These are phyloP conservation scores for Ustanciosporium gigantosporum DNA, from an alignment of 1,284 basidiomycete genomes.

Conservation along the genomic window DNA sequence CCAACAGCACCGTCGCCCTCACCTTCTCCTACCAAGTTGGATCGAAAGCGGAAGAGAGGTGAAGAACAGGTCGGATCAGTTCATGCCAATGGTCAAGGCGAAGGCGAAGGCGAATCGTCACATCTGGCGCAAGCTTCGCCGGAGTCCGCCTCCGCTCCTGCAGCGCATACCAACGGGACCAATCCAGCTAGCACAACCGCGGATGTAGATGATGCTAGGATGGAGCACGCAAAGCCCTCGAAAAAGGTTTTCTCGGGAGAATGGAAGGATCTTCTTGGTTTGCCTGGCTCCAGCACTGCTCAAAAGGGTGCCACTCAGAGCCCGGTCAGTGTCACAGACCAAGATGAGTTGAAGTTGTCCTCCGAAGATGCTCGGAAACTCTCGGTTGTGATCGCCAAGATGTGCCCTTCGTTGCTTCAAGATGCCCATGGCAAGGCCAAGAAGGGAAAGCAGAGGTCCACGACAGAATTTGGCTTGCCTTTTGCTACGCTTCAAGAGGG, in stretches of 20 bases:
- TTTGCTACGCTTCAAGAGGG: constrained; percentile 2
- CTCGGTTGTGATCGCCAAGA: neutral
- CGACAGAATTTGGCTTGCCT: neutral
- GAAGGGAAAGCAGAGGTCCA: constrained; percentile 8
- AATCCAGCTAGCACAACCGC: neutral
- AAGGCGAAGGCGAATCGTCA: no score
- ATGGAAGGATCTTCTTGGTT: constrained; percentile 18
- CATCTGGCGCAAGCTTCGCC: no score
- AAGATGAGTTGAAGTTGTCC: neutral
- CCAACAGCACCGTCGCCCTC: constrained; percentile 16
- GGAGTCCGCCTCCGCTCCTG: neutral
- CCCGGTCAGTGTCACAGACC: no score
- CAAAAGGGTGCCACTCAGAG: neutral
- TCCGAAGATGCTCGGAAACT: neutral
- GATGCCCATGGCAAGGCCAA: constrained; percentile 2
- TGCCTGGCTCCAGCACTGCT: constrained; percentile 7
- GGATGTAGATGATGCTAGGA: neutral
- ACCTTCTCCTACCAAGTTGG: constrained; percentile 18
- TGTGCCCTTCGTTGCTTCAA: neutral
- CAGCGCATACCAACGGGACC: neutral
- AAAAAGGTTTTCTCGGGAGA: constrained; percentile 10
- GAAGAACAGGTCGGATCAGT: no score
- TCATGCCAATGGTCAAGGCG: no score
- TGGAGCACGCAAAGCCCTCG: neutral
- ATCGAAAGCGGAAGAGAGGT: constrained; percentile 28